Conservation (phyloP, 176 grass and related monocot species). For the maize (Zea mays) region Zm-B73-REFERENCE-NAM-5.0 NC_050100.1:9069001-9069500, state of each 20-base stretch:
- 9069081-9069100: slow-evolving; percentile 49
- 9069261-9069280: slow-evolving; percentile 72
- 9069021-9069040: slow-evolving; percentile 47
- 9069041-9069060: slow-evolving; percentile 33
- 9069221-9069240: slow-evolving; percentile 68
- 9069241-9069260: slow-evolving; percentile 78
- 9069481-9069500: slow-evolving; percentile 65
- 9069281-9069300: slow-evolving; percentile 73
- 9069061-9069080: slow-evolving; percentile 60
- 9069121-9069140: too few species aligned
- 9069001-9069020: slow-evolving; percentile 55
- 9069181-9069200: slow-evolving; percentile 60
- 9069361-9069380: slow-evolving; percentile 42
- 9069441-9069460: slow-evolving; percentile 69
- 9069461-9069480: slow-evolving; percentile 59
- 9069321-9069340: slow-evolving; percentile 55
- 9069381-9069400: slow-evolving; percentile 65
- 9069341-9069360: slow-evolving; percentile 41
- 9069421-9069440: slow-evolving; percentile 57
- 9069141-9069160: too few species aligned
- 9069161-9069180: too few species aligned
- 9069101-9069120: not conserved
- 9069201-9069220: slow-evolving; percentile 61
- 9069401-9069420: slow-evolving; percentile 48
- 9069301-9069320: slow-evolving; percentile 31